A percentile compares a stretch with the other conserved stretches of the same genome.
These are phyloP conservation scores for Blastobotrys illinoisensis DNA, from an alignment of 1,139 yeast genomes.

Conservation along the genomic window DNA sequence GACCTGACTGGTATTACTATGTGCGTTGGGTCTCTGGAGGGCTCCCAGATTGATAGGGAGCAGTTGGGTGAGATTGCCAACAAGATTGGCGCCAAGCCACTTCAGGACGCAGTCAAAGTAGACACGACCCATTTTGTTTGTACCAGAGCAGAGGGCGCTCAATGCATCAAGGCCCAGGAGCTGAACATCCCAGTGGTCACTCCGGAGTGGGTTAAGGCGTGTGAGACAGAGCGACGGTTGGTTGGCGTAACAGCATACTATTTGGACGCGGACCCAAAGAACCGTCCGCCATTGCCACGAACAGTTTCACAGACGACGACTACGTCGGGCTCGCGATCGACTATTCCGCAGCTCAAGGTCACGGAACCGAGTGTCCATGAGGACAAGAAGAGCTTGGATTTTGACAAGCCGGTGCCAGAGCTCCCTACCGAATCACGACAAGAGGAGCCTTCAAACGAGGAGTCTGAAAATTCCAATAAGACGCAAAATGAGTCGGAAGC, in stretches of 20 bases:
- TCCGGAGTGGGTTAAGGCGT: conserved; percentile 96
- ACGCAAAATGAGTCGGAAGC: too few relatives aligned
- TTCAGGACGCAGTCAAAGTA: conserved; percentile 67
- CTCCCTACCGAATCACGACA: conserved; percentile 14
- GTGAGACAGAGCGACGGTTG: conserved; percentile 81
- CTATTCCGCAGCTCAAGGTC: conserved; percentile 3
- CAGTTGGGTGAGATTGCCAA: conserved; percentile 62
- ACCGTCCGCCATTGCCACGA: conserved; percentile 31
- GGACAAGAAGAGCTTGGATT: not conserved
- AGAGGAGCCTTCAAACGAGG: too few relatives aligned
- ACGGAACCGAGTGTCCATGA: conserved; percentile 9
- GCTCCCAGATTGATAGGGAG: conserved; percentile 44
- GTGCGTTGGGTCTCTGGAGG: conserved; percentile 75
- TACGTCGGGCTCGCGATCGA: conserved; percentile 1
- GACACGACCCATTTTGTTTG: conserved; percentile 95
- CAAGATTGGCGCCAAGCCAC: conserved; percentile 78
- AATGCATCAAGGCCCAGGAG: conserved; percentile 72
- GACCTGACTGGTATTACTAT: conserved; percentile 90
- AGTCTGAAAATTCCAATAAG: conserved; percentile 11
- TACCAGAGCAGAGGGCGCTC: conserved; percentile 60
- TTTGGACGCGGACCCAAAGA: conserved; percentile 37
- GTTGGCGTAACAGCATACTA: conserved; percentile 80
- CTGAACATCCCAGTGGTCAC: conserved; percentile 89
- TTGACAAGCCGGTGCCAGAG: conserved; percentile 11
- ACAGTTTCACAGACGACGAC: conserved; percentile 26